Percentiles rank a stretch among this genome's conserved stretches.
phyloP scores from a whole-genome alignment of 192 early-diverging fungal genomes.

The Entomortierella lignicola region DNA sequence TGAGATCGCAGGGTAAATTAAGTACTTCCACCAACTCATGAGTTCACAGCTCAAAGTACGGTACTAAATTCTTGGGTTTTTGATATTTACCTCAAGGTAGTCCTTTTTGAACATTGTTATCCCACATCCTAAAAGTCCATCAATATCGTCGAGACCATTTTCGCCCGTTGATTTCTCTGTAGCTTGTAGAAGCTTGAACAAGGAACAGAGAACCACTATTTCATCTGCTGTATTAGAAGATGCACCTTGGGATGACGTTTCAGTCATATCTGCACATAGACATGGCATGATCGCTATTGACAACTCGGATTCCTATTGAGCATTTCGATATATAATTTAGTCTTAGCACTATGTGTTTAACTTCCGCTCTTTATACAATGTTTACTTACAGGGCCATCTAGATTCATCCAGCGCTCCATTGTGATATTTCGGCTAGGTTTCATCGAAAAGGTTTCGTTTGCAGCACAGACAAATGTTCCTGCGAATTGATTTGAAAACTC shows the following conservation, averaged over 20 bases:
- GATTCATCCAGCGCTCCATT: constrained; percentile 57
- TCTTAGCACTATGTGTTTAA: no score
- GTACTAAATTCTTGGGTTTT: no score
- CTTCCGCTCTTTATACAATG: no score
- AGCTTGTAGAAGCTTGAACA: constrained; percentile 77
- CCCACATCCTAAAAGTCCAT: constrained; percentile 77
- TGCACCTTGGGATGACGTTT: constrained; percentile 16
- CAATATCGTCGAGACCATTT: constrained; percentile 69
- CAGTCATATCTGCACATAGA: constrained; percentile 43
- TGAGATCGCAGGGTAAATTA: neutral
- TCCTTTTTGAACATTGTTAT: constrained; percentile 60
- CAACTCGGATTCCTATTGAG: constrained; percentile 53
- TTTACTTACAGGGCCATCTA: constrained; percentile 56
- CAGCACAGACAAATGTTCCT: constrained; percentile 65
- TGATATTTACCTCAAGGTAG: constrained; percentile 39
- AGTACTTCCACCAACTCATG: neutral
- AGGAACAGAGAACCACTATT: constrained; percentile 69
- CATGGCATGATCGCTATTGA: constrained; percentile 52
- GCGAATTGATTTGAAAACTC: constrained; percentile 71
- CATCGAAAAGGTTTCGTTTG: constrained; percentile 34
- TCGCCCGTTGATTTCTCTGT: constrained; percentile 70
- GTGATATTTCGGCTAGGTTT: constrained; percentile 31
- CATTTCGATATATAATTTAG: no score
- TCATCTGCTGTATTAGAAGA: constrained; percentile 30
- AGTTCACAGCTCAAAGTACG: no score